Conservation (phyloP, 306 rosid genomes). For the Cicer judaicum region DNA sequence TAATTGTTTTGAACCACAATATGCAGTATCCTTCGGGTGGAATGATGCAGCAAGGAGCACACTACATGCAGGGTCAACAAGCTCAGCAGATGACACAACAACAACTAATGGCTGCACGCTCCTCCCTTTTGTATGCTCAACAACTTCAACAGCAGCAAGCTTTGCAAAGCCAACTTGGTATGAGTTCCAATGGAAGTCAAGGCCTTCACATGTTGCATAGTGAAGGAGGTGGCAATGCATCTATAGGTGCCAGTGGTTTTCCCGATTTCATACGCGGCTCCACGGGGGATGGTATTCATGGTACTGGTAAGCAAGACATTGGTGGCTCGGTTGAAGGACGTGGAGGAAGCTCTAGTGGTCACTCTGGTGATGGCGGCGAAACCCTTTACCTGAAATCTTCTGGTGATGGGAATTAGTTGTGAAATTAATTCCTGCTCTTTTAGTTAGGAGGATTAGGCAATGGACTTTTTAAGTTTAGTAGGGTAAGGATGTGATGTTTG, state of each 20-base stretch:
- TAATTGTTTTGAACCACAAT: background rate
- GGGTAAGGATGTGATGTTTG: slow-evolving; percentile 30
- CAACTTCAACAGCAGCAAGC: slow-evolving; percentile 92
- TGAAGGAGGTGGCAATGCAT: slow-evolving; percentile 65
- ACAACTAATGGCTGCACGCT: slow-evolving; percentile 85
- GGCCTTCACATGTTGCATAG: slow-evolving; percentile 83
- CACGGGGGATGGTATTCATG: slow-evolving; percentile 58
- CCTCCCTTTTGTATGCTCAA: slow-evolving; percentile 87
- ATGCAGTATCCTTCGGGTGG: slow-evolving; percentile 77
- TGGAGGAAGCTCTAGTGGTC: slow-evolving; percentile 77
- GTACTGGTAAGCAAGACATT: slow-evolving; percentile 79
- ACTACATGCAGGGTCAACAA: slow-evolving; percentile 89
- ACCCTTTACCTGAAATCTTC: slow-evolving; percentile 71
- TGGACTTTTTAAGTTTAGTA: slow-evolving; percentile 25
- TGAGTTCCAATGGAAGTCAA: slow-evolving; percentile 66
- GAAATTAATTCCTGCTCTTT: slow-evolving; percentile 31
- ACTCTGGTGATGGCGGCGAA: slow-evolving; percentile 81
- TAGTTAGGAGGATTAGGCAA: slow-evolving; percentile 45
- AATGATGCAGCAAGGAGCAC: slow-evolving; percentile 80
- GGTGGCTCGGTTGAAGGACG: slow-evolving; percentile 70
- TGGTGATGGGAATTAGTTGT: slow-evolving; percentile 68
- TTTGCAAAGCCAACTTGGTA: slow-evolving; percentile 79
- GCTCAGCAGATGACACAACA: slow-evolving; percentile 88
- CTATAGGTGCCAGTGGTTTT: slow-evolving; percentile 64
- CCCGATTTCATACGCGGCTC: slow-evolving; percentile 69